phyloP scores from a whole-genome alignment of 345 rosid genomes.

The Gossypium mustelinum region DNA sequence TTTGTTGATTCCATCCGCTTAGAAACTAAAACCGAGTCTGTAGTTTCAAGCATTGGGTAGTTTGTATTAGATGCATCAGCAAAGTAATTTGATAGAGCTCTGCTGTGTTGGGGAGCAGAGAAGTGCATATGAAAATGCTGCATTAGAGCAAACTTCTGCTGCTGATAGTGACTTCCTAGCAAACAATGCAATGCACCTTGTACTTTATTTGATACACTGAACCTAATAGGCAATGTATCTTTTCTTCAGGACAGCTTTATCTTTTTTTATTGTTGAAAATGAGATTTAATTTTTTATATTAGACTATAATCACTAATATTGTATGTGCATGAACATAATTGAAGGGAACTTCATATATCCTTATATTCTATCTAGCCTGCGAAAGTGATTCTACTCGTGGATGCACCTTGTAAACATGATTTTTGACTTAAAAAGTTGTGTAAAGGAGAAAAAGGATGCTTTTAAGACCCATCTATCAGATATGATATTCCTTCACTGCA shows the following conservation, averaged over 20 bases:
- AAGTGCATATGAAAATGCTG: not conserved
- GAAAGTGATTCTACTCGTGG: not conserved
- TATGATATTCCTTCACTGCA: not conserved
- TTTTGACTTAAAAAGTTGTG: not conserved
- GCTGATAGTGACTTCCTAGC: slow-evolving; percentile 1
- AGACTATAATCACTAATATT: not conserved
- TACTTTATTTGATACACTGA: slow-evolving; percentile 4
- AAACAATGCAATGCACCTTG: slow-evolving; percentile 8
- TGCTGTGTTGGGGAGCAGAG: not conserved
- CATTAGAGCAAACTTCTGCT: not conserved
- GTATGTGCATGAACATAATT: not conserved
- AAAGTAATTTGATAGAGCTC: not conserved
- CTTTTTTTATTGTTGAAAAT: not conserved
- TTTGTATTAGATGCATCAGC: slow-evolving; percentile 3
- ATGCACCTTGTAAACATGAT: slow-evolving; percentile 7
- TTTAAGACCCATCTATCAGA: not conserved
- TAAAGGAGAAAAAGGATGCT: not conserved
- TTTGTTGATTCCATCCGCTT: not conserved
- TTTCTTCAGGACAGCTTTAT: not conserved
- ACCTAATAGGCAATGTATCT: not conserved
- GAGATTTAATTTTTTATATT: not conserved
- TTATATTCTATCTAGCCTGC: not conserved
- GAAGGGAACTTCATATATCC: not conserved
- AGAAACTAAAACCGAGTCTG: not conserved
- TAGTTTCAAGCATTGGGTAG: not conserved